Conservation (phyloP, 352 stramenopile genomes). For the Globisporangium cederbergense region DNA sequence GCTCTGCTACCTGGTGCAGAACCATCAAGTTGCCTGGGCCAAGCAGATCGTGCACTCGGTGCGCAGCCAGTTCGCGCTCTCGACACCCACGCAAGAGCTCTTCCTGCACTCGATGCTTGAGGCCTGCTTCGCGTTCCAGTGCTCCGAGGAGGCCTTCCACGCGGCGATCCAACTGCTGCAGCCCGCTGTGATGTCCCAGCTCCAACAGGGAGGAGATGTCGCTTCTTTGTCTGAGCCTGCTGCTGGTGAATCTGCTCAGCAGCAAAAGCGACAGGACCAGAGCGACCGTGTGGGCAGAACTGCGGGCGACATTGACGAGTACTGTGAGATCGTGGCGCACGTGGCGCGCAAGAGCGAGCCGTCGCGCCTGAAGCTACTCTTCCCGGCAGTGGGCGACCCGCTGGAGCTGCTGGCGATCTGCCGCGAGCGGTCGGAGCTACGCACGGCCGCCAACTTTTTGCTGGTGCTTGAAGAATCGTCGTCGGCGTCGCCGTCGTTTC, state of each 20-base stretch:
- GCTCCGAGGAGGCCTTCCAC: slow-evolving; percentile 36
- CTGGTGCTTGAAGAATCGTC: slow-evolving; percentile 77
- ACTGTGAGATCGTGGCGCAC: slow-evolving; percentile 82
- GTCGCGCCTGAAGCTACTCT: slow-evolving; percentile 65
- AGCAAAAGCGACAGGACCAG: slow-evolving; percentile 1
- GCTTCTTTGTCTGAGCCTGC: background rate
- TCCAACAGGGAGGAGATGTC: background rate
- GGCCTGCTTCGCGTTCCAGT: slow-evolving; percentile 47
- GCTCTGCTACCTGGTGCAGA: slow-evolving; percentile 63
- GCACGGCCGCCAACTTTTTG: slow-evolving; percentile 80
- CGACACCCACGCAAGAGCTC: slow-evolving; percentile 71
- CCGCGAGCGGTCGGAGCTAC: slow-evolving; percentile 62
- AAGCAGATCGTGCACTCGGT: slow-evolving; percentile 43
- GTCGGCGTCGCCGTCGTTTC: slow-evolving; percentile 24
- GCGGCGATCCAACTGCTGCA: slow-evolving; percentile 53
- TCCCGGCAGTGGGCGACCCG: slow-evolving; percentile 64
- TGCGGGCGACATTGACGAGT: slow-evolving; percentile 59
- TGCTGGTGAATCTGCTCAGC: too few species aligned
- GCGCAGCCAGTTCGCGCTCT: slow-evolving; percentile 48
- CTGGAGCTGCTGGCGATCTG: slow-evolving; percentile 60
- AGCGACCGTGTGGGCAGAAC: background rate
- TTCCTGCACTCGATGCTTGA: slow-evolving; percentile 83
- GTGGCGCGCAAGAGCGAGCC: slow-evolving; percentile 83
- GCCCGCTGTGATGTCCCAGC: slow-evolving; percentile 12
- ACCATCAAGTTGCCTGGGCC: slow-evolving; percentile 60